Conservation (phyloP, 768 basidiomycete genomes). For the Nidularia pulvinata region DNA sequence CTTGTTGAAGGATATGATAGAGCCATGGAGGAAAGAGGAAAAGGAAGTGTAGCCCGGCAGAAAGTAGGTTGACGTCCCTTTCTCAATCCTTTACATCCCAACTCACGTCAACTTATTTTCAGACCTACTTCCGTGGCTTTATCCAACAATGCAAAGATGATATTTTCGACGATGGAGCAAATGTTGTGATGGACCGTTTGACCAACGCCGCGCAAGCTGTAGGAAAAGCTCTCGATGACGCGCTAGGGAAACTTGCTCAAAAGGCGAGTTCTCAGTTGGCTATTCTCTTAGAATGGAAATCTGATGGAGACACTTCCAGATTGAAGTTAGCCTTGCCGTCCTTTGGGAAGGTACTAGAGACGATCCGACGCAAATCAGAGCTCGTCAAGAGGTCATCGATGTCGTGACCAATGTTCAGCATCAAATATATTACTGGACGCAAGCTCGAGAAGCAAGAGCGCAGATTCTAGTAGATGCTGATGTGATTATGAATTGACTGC, state of each 20-base stretch:
- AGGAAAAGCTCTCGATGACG: slow-evolving; percentile 42
- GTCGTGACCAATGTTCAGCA: slow-evolving; percentile 32
- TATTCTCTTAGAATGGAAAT: too few relatives aligned
- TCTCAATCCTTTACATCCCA: neutral
- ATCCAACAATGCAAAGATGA: slow-evolving; percentile 41
- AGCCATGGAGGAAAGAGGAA: slow-evolving; percentile 55
- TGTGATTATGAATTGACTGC: neutral
- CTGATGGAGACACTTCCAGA: neutral
- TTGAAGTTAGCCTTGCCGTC: slow-evolving; percentile 47
- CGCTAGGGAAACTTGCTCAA: slow-evolving; percentile 49
- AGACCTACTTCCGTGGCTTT: slow-evolving; percentile 49
- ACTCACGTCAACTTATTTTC: slow-evolving; percentile 1
- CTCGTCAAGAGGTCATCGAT: slow-evolving; percentile 35
- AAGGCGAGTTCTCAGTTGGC: slow-evolving; percentile 35
- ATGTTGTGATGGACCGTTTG: slow-evolving; percentile 46
- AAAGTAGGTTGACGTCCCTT: slow-evolving; percentile 35
- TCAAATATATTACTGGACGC: slow-evolving; percentile 43
- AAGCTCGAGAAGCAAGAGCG: slow-evolving; percentile 25
- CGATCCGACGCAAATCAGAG: slow-evolving; percentile 40
- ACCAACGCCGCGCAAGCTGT: slow-evolving; percentile 45
- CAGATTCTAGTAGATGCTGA: neutral
- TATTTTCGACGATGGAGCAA: slow-evolving; percentile 53
- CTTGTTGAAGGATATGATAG: slow-evolving; percentile 49
- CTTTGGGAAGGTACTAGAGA: slow-evolving; percentile 58
- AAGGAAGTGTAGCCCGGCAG: slow-evolving; percentile 58